phyloP scores from a whole-genome alignment of 306 rosid species.

The Lupinus albus region DNA sequence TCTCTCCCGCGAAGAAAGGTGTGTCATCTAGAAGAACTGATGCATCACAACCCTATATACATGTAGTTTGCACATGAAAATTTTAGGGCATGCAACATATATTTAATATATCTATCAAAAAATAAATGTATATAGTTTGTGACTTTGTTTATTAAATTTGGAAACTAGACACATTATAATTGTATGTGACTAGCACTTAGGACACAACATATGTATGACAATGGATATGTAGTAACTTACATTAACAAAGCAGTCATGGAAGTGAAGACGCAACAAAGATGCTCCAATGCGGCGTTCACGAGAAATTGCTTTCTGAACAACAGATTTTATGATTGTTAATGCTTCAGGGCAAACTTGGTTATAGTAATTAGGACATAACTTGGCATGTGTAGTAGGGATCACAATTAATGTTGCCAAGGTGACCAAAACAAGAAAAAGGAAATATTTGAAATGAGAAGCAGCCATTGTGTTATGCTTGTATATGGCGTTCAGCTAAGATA shows the following conservation, averaged over 20 bases:
- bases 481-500: slow-evolving; percentile 15
- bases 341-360: slow-evolving; percentile 43
- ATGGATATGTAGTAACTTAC: slow-evolving; percentile 32
- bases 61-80: background rate
- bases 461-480: slow-evolving; percentile 31
- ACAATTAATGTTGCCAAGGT: slow-evolving; percentile 34
- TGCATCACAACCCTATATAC: slow-evolving; percentile 51
- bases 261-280: slow-evolving; percentile 43
- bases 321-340: slow-evolving; percentile 20
- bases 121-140: no score
- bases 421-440: slow-evolving; percentile 14
- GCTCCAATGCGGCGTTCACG: slow-evolving; percentile 37
- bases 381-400: slow-evolving; percentile 9
- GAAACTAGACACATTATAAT: no score
- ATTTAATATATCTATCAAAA: no score
- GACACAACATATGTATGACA: background rate
- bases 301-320: slow-evolving; percentile 17
- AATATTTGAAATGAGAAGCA: slow-evolving; percentile 25
- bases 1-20: slow-evolving; percentile 38
- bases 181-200: no score
- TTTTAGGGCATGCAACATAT: background rate
- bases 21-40: slow-evolving; percentile 49
- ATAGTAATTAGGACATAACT: slow-evolving; percentile 31
- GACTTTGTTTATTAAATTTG: no score
- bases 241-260: slow-evolving; percentile 48